Evolutionary conservation across 306 rosid genomes (phyloP), one percentile per base, ranked within the genome.

Genomic region (Begonia fuchsioides): DNA sequence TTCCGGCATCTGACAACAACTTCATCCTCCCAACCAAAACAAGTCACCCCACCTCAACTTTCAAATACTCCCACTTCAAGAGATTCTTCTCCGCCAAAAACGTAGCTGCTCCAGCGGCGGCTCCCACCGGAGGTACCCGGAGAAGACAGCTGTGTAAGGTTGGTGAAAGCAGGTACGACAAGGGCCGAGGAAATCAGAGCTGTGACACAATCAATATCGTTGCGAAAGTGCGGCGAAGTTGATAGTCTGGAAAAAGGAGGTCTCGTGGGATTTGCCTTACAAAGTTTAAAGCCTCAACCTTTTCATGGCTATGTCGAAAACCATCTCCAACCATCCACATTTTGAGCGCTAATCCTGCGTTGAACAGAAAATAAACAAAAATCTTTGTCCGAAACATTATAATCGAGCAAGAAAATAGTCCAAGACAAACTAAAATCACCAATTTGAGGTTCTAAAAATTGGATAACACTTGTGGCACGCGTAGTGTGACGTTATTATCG

Each of bases 201-300:
- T n/a, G 14, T 13, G 15, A 10, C 12, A 43, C 15, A 3, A 45
- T 54, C 7, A 57, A 44, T 17, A 17, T 69, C 3, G 62, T 32
- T 52, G 15, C 49, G 9, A 57, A 39, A 58, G 16, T 45, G 52
- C 15, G 16, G 50, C 3, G 72, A 61, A 39, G 62, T 10, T 20
- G 56, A 61, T 1, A 78, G 70, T 64, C 77, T 86, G 12, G 93
- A 86, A 77, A 76, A 64, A 79, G 96, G 54, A 86, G 96, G 57
- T 72, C 79, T 9, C 81, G 78, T 56, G 79, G 73, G 44, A 58
- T 51, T 51, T 35, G 65, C 61, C 43, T 50, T 82, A 50, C 45
- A 61, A 69, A 65, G 63, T 50, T 63, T 82, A 47, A 90, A 76
- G 67, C 72, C 82, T 67, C 80, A 74, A 15, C 88, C 67, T 51